Evolutionary conservation across 2,329 filamentous ascomycete genomes (phyloP).

Genomic region (Dactylellina sp.): DNA sequence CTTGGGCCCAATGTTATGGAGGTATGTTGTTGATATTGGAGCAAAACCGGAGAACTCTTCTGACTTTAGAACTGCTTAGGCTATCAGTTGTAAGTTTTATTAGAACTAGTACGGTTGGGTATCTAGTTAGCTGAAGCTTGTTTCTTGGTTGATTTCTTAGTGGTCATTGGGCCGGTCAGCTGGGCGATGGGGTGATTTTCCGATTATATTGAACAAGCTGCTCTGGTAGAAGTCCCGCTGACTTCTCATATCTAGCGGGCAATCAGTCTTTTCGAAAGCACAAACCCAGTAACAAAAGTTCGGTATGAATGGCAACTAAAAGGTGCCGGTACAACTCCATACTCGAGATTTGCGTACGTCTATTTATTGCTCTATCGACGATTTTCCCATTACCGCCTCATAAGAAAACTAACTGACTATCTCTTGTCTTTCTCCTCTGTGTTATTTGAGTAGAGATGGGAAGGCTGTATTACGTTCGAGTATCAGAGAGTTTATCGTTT

Average conservation of each 20-base stretch:
- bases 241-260: constrained; percentile 69
- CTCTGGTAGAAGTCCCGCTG: neutral
- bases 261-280: constrained; percentile 92
- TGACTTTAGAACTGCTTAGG: constrained; percentile 24
- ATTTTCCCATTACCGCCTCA: no score
- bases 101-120: constrained; percentile 11
- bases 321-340: constrained; percentile 91
- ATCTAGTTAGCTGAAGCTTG: constrained; percentile 62
- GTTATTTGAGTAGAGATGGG: constrained; percentile 73
- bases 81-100: constrained; percentile 43
- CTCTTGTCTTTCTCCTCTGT: no score
- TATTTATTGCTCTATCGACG: neutral
- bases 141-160: constrained; percentile 58
- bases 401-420: constrained; percentile 2
- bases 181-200: constrained; percentile 78
- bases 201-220: neutral
- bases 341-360: constrained; percentile 82
- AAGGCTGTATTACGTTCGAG: constrained; percentile 92
- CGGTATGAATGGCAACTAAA: constrained; percentile 95
- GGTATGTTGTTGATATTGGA: constrained; percentile 69
- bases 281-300: constrained; percentile 76
- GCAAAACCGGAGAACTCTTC: neutral
- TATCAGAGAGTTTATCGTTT: constrained; percentile 93
- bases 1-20: constrained; percentile 98
- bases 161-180: constrained; percentile 93